Base-by-base conservation (phyloP, 192 early-diverging fungal genomes). In the Coemansia sp. region DNA sequence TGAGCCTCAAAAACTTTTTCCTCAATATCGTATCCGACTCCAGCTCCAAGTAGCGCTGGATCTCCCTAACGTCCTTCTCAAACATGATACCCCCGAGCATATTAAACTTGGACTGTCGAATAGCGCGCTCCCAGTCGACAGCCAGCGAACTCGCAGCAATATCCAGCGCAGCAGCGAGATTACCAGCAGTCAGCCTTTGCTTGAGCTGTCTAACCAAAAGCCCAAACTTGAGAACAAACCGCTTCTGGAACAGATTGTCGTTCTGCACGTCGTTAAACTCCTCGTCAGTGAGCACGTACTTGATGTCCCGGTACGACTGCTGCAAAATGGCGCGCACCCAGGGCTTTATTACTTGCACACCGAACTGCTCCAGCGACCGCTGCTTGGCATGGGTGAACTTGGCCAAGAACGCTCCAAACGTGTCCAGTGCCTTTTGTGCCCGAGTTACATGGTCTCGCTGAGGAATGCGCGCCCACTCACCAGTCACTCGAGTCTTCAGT, bases 1-100 rank as follows among this genome's bases (percentile, higher is more conserved):
- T 87, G 18, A 99, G 83, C 22, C 94, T 80, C 3, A 91, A 86
- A 68, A 97, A 90, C 60, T 84, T 88, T 64, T 94, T 92, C 35
- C 96, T 78, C 22, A 89, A 74, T 9, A 86, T 68, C 75, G 82
- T 86, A 3, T 82, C 79, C 0, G 92, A 85, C 62, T 88, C 75
- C 7, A 69, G 66, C 27, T 89, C 84, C n/a, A 94, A 62, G 62
- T 89, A 89, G 34, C 87, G 84, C 39, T 79, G 87, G 9, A 96
- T 76, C 11, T 86, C 75, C 1, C 97, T 86, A 10, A 98, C 71
- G 70, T 99, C 96, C 74, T 93, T 93, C 61, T 99, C 98, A 70
- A 98, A 95, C 52, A 91, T 86, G 34, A 98, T 84, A 3, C 92
- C 94, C 0, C 98, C 98, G 43, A 95, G 87, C 83, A 92, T 90